Evolutionary conservation across 371 early-diverging fungal species (phyloP), one percentile per base, ranked within the genome.

Genomic region (Mucor racemosus): DNA sequence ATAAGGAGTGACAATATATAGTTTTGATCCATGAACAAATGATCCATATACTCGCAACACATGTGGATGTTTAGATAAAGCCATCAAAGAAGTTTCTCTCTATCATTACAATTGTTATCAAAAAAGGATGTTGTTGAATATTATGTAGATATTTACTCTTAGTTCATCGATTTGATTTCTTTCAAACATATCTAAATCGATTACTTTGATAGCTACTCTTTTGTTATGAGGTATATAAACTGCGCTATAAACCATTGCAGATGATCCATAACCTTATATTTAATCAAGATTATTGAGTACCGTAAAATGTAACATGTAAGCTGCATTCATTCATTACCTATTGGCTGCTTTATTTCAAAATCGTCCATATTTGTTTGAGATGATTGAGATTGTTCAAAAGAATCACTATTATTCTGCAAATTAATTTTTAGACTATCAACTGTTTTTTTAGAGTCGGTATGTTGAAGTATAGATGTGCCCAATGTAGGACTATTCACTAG

Each of bases 31-130:
- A 58, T 86, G 78, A 26, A 95, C 93, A 76, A 94, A 95, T 4
- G 93, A 90, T 44, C 92, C 91, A 74, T 86, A 86, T 21, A 95
- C 94, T 26, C 89, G 91, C 54, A 95, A 73, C 9, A 95, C 84
- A 72, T 95, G 93, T 1, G 91, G 88, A 71, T 95, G 96, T 60
- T 91, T 91, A 33, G 91, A 94, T 13, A 95, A 72, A 9, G 89
- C 88, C 95, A 95, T 94, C 62, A 93, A 84, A 59, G 93, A 90
- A 5, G 93, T 93, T 75, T 95, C 96, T 66, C 91, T 72, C 92
- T 93, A 53, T 31, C 3, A 26, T 38, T 42, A 4, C 59, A 33
- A 50, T 15, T 11, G 21, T 38, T 11, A 11, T 38, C 38, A 38
- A 39, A 54, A 54, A 10, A 34, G 36, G 21, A 33, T 46, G 33